Conservation (phyloP, 768 basidiomycete genomes). For the Phanerodontia chrysosporium region DNA sequence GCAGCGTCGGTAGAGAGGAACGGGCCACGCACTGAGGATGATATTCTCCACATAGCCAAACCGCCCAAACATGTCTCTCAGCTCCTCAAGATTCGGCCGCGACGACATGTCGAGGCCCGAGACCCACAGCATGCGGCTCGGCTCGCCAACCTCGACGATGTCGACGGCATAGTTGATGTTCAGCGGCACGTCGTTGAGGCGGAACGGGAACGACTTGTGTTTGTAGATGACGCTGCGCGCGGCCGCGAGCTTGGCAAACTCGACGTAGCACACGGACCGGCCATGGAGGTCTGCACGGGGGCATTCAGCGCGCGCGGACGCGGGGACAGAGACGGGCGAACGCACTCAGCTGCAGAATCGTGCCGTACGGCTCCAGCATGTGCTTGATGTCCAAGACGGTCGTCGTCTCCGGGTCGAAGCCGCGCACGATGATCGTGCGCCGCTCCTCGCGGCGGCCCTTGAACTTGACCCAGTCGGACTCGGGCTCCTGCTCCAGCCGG, state of each 20-base stretch:
- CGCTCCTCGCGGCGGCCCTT: not conserved
- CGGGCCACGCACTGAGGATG: not conserved
- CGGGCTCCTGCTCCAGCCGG: not conserved
- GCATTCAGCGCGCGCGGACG: not conserved
- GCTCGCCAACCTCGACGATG: not conserved
- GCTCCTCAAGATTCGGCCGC: not conserved
- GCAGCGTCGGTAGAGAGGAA: not conserved
- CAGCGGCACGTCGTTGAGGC: not conserved
- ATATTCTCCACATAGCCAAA: slow-evolving; percentile 2
- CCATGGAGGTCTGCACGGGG: not conserved
- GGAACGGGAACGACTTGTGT: not conserved
- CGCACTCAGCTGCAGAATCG: not conserved
- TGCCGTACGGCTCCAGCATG: not conserved
- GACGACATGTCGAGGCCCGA: not conserved
- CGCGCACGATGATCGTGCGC: not conserved
- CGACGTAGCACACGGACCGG: not conserved
- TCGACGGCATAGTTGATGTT: not conserved
- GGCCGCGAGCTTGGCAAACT: not conserved
- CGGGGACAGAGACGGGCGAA: not conserved
- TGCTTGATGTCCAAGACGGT: not conserved
- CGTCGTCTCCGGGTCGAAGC: not conserved
- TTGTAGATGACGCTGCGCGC: not conserved
- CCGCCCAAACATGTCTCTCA: not conserved
- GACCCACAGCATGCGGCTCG: not conserved
- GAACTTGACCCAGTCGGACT: not conserved